phyloP scores from a whole-genome alignment of 108 stramenopile species.

The Pseudonitzschia delicatissima region DNA sequence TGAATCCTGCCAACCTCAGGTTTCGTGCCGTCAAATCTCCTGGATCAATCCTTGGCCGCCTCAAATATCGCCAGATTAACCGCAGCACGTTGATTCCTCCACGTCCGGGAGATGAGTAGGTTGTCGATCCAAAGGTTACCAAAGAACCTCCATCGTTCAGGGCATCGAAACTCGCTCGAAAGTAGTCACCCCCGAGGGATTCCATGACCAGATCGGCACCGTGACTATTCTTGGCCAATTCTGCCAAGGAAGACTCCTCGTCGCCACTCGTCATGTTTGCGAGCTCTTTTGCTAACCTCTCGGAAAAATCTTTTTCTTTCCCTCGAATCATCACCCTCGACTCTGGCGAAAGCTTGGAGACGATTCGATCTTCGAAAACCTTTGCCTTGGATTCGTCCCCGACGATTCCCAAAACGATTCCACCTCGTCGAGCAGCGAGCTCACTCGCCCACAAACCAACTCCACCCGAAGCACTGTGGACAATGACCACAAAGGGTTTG shows the following conservation, averaged over 20 bases:
- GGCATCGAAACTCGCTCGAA: conserved; percentile 12
- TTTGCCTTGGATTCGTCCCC: conserved; percentile 16
- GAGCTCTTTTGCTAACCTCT: not conserved
- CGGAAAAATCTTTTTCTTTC: conserved; percentile 11
- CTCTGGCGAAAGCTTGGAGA: conserved; percentile 9
- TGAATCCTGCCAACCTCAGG: conserved; percentile 30
- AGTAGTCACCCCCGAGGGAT: conserved; percentile 33
- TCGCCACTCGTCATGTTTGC: not conserved
- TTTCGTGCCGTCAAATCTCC: conserved; percentile 27
- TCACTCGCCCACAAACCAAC: conserved; percentile 39
- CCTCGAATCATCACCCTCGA: conserved; percentile 18
- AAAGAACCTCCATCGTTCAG: conserved; percentile 27
- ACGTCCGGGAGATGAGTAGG: conserved; percentile 14
- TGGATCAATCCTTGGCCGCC: conserved; percentile 30
- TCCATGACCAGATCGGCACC: conserved; percentile 39
- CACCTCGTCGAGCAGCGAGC: conserved; percentile 31
- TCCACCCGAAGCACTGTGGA: conserved; percentile 35
- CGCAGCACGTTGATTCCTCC: conserved; percentile 7
- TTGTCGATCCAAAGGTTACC: conserved; percentile 32
- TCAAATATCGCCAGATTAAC: conserved; percentile 20
- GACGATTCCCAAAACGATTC: conserved; percentile 24
- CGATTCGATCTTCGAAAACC: conserved; percentile 20
- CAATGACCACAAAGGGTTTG: conserved; percentile 18
- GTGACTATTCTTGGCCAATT: not conserved
- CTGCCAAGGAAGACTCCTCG: not conserved